phyloP scores from a whole-genome alignment of 2,329 filamentous ascomycete genomes.

The Calcarisporium arbuscula region DNA sequence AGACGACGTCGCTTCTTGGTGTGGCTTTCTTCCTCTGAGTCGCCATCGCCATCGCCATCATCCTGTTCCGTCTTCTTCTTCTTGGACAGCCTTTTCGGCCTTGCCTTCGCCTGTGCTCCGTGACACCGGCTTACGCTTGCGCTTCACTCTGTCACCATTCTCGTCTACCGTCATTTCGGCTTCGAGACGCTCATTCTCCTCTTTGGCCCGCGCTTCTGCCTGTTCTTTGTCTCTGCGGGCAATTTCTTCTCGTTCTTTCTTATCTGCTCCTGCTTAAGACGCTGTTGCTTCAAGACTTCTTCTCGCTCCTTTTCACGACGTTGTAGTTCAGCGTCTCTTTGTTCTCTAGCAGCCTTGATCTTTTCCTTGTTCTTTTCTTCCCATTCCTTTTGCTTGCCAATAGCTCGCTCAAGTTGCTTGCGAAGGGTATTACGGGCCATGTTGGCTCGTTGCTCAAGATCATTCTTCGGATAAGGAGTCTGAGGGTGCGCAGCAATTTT shows the following conservation, averaged over 20 bases:
- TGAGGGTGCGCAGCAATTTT: slow-evolving; percentile 56
- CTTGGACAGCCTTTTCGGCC: slow-evolving; percentile 39
- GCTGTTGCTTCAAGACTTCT: slow-evolving; percentile 60
- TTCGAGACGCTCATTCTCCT: slow-evolving; percentile 35
- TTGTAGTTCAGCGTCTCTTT: slow-evolving; percentile 72
- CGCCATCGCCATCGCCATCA: slow-evolving; percentile 34
- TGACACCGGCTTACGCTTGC: slow-evolving; percentile 58
- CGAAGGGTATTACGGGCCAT: slow-evolving; percentile 96
- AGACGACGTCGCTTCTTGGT: slow-evolving; percentile 58
- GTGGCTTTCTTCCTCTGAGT: slow-evolving; percentile 35
- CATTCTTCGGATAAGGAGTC: slow-evolving; percentile 81
- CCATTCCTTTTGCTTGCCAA: slow-evolving; percentile 81
- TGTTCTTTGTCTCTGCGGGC: slow-evolving; percentile 67
- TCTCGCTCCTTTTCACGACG: slow-evolving; percentile 71
- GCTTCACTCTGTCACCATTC: slow-evolving; percentile 73
- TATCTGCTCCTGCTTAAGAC: slow-evolving; percentile 72
- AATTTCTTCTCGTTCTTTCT: slow-evolving; percentile 79
- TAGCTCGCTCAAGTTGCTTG: slow-evolving; percentile 80
- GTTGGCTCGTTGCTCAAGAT: slow-evolving; percentile 90
- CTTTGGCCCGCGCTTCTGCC: slow-evolving; percentile 53
- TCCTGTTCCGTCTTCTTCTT: slow-evolving; percentile 63
- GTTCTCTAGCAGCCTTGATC: slow-evolving; percentile 70
- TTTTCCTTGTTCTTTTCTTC: slow-evolving; percentile 90
- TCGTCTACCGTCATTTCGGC: slow-evolving; percentile 82
- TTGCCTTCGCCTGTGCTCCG: slow-evolving; percentile 34